Evolutionary conservation across 306 rosid genomes (phyloP).

Genomic region (Corylus americana): DNA sequence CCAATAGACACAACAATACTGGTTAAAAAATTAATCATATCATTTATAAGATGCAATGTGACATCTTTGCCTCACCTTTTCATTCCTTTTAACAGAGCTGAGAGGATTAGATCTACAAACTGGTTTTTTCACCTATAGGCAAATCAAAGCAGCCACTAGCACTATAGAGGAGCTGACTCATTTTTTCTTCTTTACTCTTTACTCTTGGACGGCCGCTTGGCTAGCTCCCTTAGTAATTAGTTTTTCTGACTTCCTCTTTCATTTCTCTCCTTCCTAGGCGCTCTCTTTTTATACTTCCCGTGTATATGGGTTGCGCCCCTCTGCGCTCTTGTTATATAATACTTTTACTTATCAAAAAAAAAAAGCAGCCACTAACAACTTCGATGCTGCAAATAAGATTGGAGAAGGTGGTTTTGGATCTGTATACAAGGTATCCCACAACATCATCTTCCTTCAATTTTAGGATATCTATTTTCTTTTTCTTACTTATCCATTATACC

Average conservation of each 20-base stretch:
- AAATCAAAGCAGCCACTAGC: conserved; percentile 52
- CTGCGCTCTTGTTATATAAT: too few species aligned
- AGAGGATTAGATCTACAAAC: conserved; percentile 22
- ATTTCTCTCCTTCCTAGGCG: too few species aligned
- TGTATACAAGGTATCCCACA: conserved; percentile 57
- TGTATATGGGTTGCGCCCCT: too few species aligned
- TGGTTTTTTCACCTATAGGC: conserved; percentile 14
- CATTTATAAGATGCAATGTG: not conserved
- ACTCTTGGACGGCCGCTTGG: too few species aligned
- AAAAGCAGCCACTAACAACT: conserved; percentile 59
- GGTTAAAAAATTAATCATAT: not conserved
- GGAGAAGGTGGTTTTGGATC: conserved; percentile 90
- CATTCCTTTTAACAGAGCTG: not conserved
- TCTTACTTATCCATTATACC: not conserved
- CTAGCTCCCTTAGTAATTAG: too few species aligned
- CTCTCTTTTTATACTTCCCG: too few species aligned
- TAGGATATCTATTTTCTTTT: not conserved
- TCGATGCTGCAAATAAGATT: conserved; percentile 49
- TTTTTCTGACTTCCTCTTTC: too few species aligned
- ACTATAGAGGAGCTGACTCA: too few species aligned
- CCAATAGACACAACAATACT: not conserved
- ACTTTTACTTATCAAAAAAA: too few species aligned
- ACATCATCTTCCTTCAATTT: not conserved
- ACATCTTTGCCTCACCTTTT: not conserved
- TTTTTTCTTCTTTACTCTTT: too few species aligned